Evolutionary conservation across 495 filamentous ascomycete species (phyloP).

Genomic region (Trichoderma virens): DNA sequence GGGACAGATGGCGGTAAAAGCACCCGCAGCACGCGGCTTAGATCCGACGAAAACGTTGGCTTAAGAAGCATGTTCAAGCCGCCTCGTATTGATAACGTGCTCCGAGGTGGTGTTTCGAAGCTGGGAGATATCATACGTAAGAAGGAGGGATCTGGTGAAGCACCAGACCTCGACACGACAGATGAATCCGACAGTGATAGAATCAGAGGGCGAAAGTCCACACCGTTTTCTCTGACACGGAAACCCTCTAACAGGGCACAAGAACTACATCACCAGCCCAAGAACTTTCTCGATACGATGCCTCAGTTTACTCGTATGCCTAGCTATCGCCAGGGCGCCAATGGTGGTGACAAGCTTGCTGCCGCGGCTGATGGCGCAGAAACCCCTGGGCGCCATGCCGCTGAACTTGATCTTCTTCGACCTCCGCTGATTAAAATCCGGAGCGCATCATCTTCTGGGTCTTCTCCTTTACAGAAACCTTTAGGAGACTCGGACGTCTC

Average conservation of each 20-base stretch:
- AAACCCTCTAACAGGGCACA: conserved; percentile 15
- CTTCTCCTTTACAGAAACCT: conserved; percentile 21
- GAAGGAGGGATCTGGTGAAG: conserved; percentile 26
- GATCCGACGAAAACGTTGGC: conserved; percentile 33
- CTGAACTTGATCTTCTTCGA: conserved; percentile 48
- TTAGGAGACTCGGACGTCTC: conserved; percentile 26
- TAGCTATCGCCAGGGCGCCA: not conserved
- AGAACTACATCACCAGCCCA: conserved; percentile 19
- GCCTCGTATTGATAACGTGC: conserved; percentile 39
- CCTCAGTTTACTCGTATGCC: conserved; percentile 24
- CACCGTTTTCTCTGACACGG: conserved; percentile 19
- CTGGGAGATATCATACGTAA: conserved; percentile 42
- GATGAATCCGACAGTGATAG: conserved; percentile 34
- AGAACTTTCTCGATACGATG: conserved; percentile 33
- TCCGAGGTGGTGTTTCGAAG: conserved; percentile 41
- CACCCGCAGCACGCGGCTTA: conserved; percentile 30
- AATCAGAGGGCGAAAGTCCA: conserved; percentile 25
- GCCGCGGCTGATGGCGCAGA: conserved; percentile 18
- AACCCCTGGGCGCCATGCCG: conserved; percentile 32
- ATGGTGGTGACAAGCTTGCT: conserved; percentile 9
- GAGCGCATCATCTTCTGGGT: conserved; percentile 35
- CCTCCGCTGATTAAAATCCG: conserved; percentile 57
- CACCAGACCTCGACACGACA: conserved; percentile 27
- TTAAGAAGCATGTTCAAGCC: conserved; percentile 36
- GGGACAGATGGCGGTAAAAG: conserved; percentile 28